These are phyloP conservation scores for Ustanciosporium gigantosporum DNA, from an alignment of 1,284 basidiomycete species.

Conservation along the genomic window DNA sequence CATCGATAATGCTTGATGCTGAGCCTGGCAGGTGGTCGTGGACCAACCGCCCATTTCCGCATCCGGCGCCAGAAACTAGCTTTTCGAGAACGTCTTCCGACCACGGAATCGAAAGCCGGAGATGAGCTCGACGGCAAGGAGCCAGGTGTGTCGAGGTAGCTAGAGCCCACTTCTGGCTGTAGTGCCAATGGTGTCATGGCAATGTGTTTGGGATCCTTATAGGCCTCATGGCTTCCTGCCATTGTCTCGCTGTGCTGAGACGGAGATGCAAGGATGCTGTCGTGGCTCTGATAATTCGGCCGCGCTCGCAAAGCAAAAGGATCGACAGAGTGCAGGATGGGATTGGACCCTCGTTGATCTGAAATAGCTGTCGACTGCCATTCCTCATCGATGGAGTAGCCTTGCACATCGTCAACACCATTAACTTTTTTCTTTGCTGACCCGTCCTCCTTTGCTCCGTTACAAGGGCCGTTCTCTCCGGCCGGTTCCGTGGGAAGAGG, in stretches of 20 bases:
- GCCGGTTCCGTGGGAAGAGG: too few relatives aligned
- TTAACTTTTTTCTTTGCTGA: neutral
- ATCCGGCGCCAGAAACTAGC: neutral
- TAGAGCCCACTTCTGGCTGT: slow-evolving; percentile 14
- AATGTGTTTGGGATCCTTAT: slow-evolving; percentile 5
- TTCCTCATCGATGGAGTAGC: slow-evolving; percentile 18
- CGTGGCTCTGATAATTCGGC: slow-evolving; percentile 7
- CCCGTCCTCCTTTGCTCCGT: too few relatives aligned
- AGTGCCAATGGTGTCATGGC: slow-evolving; percentile 11
- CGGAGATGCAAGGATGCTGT: slow-evolving; percentile 1
- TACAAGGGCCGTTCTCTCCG: too few relatives aligned
- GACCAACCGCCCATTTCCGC: slow-evolving; percentile 31
- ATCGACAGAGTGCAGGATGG: slow-evolving; percentile 9
- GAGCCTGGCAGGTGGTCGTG: slow-evolving; percentile 12
- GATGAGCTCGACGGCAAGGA: too few relatives aligned
- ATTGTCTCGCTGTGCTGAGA: slow-evolving; percentile 4
- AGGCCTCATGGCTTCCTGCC: neutral
- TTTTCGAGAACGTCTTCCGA: too few relatives aligned
- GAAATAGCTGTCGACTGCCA: slow-evolving; percentile 3
- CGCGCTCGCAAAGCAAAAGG: slow-evolving; percentile 1
- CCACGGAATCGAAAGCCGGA: too few relatives aligned
- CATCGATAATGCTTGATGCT: slow-evolving; percentile 48
- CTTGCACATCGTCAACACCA: slow-evolving; percentile 3
- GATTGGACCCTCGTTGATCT: too few relatives aligned
- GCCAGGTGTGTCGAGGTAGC: slow-evolving; percentile 2